These are phyloP conservation scores for Vitis amurensis DNA, from an alignment of 164 flowering plant genomes.

Conservation along the genomic window DNA sequence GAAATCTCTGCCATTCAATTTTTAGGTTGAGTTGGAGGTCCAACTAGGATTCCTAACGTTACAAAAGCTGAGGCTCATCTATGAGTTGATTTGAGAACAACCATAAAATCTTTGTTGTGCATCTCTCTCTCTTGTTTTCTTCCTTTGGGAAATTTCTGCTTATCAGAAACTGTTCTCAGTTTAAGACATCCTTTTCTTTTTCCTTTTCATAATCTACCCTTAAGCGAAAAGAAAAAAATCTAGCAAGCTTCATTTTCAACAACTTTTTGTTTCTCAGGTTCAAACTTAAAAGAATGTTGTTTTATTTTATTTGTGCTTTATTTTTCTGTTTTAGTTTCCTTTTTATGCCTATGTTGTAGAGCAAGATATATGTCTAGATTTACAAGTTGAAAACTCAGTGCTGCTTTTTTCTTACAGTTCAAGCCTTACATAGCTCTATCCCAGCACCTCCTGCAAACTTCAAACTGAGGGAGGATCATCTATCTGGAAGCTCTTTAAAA, in stretches of 20 bases:
- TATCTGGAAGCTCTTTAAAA: conserved; percentile 91
- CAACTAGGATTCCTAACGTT: no score
- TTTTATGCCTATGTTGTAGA: not conserved
- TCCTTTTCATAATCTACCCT: not conserved
- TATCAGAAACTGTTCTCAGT: not conserved
- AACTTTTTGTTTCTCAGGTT: no score
- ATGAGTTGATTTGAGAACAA: no score
- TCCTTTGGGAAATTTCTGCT: not conserved
- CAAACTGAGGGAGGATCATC: conserved; percentile 82
- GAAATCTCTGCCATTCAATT: no score
- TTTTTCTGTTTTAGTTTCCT: not conserved
- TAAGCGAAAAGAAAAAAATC: no score
- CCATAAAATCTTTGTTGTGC: no score
- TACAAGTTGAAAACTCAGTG: not conserved
- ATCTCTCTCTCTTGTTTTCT: no score
- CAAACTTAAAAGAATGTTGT: no score
- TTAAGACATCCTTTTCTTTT: not conserved
- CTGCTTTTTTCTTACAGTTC: conserved; percentile 46
- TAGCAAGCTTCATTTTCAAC: no score
- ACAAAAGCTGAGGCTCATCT: no score
- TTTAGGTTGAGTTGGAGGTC: no score
- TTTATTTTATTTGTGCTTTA: not conserved
- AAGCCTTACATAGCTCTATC: conserved; percentile 61
- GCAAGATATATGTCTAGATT: not conserved
- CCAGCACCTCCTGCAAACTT: conserved; percentile 79